Conservation (phyloP, 2,329 filamentous ascomycete genomes). For the Apiospora koreana region DNA sequence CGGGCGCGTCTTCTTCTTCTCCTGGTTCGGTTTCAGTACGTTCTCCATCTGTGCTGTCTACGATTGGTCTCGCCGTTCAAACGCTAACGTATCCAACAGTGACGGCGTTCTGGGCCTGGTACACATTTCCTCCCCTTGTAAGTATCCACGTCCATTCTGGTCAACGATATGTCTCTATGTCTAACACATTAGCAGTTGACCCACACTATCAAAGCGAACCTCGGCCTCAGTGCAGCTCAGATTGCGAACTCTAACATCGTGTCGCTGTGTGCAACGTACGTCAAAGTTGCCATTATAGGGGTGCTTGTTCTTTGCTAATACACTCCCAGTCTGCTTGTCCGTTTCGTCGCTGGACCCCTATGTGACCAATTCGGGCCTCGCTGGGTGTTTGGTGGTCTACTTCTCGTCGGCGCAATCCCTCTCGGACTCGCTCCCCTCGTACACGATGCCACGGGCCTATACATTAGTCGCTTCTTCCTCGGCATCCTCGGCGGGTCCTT, state of each 20-base stretch:
- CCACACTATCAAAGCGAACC: slow-evolving; percentile 77
- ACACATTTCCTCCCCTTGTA: slow-evolving; percentile 85
- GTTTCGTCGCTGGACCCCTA: slow-evolving; percentile 76
- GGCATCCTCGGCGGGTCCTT: slow-evolving; percentile 78
- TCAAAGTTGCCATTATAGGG: not conserved
- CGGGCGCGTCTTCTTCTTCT: slow-evolving; percentile 85
- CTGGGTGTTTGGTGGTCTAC: slow-evolving; percentile 72
- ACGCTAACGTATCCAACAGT: slow-evolving; percentile 31
- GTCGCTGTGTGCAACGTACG: slow-evolving; percentile 69
- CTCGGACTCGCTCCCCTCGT: slow-evolving; percentile 81
- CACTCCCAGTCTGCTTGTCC: slow-evolving; percentile 64
- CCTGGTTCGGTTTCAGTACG: slow-evolving; percentile 43
- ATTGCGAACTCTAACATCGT: slow-evolving; percentile 91
- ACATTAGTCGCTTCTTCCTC: slow-evolving; percentile 76
- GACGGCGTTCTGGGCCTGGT: slow-evolving; percentile 87
- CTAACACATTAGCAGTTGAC: slow-evolving; percentile 50
- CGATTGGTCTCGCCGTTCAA: not conserved
- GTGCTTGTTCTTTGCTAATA: not conserved
- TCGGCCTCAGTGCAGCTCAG: slow-evolving; percentile 68
- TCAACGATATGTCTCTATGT: slow-evolving; percentile 5
- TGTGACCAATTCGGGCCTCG: slow-evolving; percentile 85
- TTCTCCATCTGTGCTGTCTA: not conserved
- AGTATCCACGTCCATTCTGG: slow-evolving; percentile 28
- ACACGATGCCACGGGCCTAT: slow-evolving; percentile 66
- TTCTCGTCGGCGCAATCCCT: slow-evolving; percentile 79